These are phyloP conservation scores for Fusarium coffeatum DNA, from an alignment of 2,329 filamentous ascomycete genomes.

Conservation along the genomic window DNA sequence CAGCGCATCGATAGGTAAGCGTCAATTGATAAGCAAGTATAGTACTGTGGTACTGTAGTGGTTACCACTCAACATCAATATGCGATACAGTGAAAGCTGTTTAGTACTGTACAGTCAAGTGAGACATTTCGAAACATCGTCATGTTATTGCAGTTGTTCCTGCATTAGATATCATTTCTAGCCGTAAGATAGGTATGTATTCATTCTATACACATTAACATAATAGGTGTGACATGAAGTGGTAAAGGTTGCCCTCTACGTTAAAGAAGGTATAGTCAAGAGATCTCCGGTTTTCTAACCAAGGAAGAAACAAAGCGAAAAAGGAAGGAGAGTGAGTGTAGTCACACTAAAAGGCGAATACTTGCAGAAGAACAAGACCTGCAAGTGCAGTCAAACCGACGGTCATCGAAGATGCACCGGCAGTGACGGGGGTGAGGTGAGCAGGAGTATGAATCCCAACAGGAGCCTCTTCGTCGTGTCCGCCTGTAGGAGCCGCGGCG, in stretches of 20 bases:
- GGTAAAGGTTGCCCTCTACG: constrained; percentile 15
- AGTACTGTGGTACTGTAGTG: neutral
- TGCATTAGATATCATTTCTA: constrained; percentile 13
- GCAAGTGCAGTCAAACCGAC: constrained; percentile 45
- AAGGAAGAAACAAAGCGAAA: constrained; percentile 10
- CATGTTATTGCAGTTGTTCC: neutral
- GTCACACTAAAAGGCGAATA: constrained; percentile 45
- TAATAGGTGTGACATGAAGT: constrained; percentile 23
- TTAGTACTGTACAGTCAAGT: neutral
- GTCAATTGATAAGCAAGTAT: neutral
- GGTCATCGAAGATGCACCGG: constrained; percentile 56
- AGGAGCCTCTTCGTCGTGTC: constrained; percentile 41
- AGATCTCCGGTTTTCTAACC: constrained; percentile 6
- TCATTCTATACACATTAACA: constrained; percentile 19
- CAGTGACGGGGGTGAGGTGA: constrained; percentile 57
- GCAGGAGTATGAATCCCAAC: constrained; percentile 17
- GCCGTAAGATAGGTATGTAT: constrained; percentile 19
- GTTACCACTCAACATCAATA: neutral
- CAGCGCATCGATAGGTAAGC: neutral
- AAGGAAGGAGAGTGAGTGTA: neutral
- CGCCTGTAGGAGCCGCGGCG: constrained; percentile 41
- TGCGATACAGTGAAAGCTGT: neutral
- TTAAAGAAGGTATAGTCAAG: constrained; percentile 18
- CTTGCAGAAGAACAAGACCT: constrained; percentile 45
- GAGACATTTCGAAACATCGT: neutral